phyloP scores from a whole-genome alignment of 495 filamentous ascomycete genomes.

The Penicillium ucsense region DNA sequence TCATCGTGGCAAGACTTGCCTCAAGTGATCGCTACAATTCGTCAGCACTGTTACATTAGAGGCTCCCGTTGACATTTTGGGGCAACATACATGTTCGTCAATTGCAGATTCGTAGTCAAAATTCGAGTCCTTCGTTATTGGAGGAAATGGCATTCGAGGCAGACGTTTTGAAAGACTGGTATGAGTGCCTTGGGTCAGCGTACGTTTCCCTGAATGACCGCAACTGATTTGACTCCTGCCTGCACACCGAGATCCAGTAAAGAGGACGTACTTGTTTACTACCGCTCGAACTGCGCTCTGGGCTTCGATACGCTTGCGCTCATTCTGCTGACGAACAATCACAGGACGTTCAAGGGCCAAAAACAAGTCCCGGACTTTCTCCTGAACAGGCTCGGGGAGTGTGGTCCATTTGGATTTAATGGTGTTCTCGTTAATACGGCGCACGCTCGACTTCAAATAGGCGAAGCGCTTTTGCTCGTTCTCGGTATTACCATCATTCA shows the following conservation, averaged over 20 bases:
- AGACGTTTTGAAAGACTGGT: conserved; percentile 38
- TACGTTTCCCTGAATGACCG: background rate
- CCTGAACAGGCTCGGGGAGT: conserved; percentile 40
- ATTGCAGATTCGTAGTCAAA: conserved; percentile 54
- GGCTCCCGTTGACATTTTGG: background rate
- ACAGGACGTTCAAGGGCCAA: conserved; percentile 45
- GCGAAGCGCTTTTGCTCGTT: conserved; percentile 28
- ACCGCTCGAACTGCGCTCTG: conserved; percentile 42
- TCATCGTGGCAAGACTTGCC: conserved; percentile 38
- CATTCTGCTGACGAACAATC: conserved; percentile 43
- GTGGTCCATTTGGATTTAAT: conserved; percentile 52
- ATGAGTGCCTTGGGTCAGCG: conserved; percentile 6
- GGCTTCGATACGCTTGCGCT: conserved; percentile 45
- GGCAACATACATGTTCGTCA: conserved; percentile 41
- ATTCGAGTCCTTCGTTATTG: conserved; percentile 41
- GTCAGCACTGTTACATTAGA: conserved; percentile 3
- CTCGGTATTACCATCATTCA: conserved; percentile 10
- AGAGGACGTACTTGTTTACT: conserved; percentile 30
- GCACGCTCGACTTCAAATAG: conserved; percentile 39
- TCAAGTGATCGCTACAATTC: conserved; percentile 38
- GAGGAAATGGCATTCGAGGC: conserved; percentile 52
- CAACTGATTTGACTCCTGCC: background rate
- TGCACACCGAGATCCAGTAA: background rate
- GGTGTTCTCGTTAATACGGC: conserved; percentile 43
- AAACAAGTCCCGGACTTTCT: conserved; percentile 44